phyloP scores from a whole-genome alignment of 2,329 filamentous ascomycete species.

The Monilinia polystroma region DNA sequence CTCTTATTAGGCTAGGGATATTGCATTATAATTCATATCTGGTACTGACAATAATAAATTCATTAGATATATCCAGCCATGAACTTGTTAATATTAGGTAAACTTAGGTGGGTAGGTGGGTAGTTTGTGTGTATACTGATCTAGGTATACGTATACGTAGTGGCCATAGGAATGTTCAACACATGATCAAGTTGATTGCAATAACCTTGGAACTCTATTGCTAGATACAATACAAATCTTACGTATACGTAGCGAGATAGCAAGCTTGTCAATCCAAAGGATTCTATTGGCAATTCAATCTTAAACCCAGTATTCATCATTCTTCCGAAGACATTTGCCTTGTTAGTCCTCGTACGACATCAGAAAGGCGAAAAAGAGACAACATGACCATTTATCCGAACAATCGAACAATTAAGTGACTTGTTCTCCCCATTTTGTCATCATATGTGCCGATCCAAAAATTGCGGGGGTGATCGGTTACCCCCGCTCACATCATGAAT shows the following conservation, averaged over 20 bases:
- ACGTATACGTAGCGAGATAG: not conserved
- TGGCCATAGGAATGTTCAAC: too few species aligned
- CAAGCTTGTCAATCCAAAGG: not conserved
- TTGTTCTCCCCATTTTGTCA: not conserved
- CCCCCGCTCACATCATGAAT: conserved; percentile 11
- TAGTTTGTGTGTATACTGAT: too few species aligned
- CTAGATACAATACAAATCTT: not conserved
- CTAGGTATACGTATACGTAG: too few species aligned
- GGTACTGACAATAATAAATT: too few species aligned
- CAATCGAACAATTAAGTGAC: not conserved
- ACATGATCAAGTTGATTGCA: too few species aligned
- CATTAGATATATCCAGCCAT: too few species aligned
- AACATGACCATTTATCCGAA: not conserved
- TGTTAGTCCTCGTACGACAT: conserved; percentile 5
- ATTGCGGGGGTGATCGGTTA: conserved; percentile 8
- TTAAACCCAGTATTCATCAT: not conserved
- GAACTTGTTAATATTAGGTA: too few species aligned
- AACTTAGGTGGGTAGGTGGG: too few species aligned
- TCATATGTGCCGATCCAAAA: not conserved
- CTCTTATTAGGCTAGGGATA: not conserved
- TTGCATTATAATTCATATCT: too few species aligned
- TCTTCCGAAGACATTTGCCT: not conserved
- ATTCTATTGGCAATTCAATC: not conserved
- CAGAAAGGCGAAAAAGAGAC: not conserved
- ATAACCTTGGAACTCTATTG: too few species aligned